Evolutionary conservation across 805 yeast species (phyloP), one percentile per base, ranked within the genome.

Genomic region (Metschnikowia orientalis): DNA sequence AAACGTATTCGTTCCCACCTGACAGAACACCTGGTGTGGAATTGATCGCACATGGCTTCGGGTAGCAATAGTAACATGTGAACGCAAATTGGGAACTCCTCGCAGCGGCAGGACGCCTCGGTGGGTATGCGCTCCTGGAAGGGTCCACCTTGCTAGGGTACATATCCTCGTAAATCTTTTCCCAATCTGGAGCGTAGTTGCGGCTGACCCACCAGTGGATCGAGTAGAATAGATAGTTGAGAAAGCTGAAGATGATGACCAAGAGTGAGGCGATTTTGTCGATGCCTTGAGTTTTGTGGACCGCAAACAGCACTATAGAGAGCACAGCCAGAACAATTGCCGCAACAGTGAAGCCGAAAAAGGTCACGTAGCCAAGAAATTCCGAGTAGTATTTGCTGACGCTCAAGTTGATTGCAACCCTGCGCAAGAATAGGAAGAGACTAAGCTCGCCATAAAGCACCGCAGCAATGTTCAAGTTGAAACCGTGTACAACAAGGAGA

Each of bases 331-430:
- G 29, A 5, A 14, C 29, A 8, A 18, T 5, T 8, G 29, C 15
- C 15, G 22, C 17, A n/a, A n/a, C 29, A 14, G 13, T 10, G 8
- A 26, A 26, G 29, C 9, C 14, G 11, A 26, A 6, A 18, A 17
- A 17, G 11, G 9, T 11, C 22, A 26, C 29, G 7, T 8, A 15
- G 17, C 29, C 29, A 8, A 18, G 16, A 5, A n/a, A 15, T 12
- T 18, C 17, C 8, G 29, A 18, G 17, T 26, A 20, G 11, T 20
- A 12, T 20, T n/a, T n/a, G 11, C n/a, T 4, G 23, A 11, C 23
- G 11, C n/a, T 20, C 23, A 4, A 6, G n/a, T 28, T 28, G n/a
- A 28, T 15, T n/a, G 25, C 25, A 18, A 15, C 31, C 4, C 31
- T 15, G n/a, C 19, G 31, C 8, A 22, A 10, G n/a, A 28, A 21